A percentile compares a stretch with the other conserved stretches of the same genome.
Conservation (phyloP, 140 eudicot species). For the Ambrosia hybrid region DNA sequence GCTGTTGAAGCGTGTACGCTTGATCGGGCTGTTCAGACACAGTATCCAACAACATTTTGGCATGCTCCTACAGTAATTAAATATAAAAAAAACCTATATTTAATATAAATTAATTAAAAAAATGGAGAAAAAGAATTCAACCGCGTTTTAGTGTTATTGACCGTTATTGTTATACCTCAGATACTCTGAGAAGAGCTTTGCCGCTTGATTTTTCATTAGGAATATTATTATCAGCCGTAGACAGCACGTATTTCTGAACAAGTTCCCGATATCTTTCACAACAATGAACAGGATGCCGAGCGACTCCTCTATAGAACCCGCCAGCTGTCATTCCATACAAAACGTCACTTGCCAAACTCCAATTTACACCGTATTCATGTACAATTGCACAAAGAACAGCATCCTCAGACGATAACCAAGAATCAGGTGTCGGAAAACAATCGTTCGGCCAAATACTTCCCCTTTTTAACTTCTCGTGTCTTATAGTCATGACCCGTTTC, state of each 20-base stretch:
- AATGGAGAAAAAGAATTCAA: not conserved
- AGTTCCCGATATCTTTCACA: conserved; percentile 97
- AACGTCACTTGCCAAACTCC: conserved; percentile 90
- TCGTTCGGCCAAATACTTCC: conserved; percentile 81
- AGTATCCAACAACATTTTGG: conserved; percentile 64
- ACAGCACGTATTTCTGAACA: conserved; percentile 65
- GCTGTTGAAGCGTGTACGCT: conserved; percentile 76
- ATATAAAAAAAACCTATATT: not conserved
- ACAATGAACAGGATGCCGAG: conserved; percentile 89
- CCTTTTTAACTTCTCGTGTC: conserved; percentile 73
- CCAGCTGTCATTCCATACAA: conserved; percentile 84
- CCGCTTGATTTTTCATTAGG: conserved; percentile 68
- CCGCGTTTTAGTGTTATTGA: not conserved
- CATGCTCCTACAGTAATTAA: conserved; percentile 57
- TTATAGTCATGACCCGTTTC: conserved; percentile 67
- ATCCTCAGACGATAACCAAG: conserved; percentile 83
- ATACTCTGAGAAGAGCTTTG: conserved; percentile 79
- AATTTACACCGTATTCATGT: conserved; percentile 88
- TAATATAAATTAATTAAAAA: too few species aligned
- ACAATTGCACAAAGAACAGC: conserved; percentile 78
- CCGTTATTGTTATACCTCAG: conserved; percentile 89
- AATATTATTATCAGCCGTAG: conserved; percentile 47
- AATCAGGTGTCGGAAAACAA: conserved; percentile 72
- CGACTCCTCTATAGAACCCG: conserved; percentile 72
- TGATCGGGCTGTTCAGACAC: conserved; percentile 76